A percentile compares a stretch with the other conserved stretches of the same genome.
phyloP scores from a whole-genome alignment of 2,329 filamentous ascomycete species.

The Aspergillus sp. region DNA sequence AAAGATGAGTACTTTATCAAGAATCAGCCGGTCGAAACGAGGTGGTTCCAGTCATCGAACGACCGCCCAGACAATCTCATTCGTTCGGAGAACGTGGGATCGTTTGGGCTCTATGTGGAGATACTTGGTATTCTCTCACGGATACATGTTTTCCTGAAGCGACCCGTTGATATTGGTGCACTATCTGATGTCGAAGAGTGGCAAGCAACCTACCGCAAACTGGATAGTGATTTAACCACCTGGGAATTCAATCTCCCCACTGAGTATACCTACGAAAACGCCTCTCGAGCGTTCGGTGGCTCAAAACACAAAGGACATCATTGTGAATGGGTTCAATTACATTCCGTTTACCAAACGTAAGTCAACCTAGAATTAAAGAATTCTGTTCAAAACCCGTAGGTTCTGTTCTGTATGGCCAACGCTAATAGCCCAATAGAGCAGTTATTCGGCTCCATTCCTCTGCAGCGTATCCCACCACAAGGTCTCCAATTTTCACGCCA shows the following conservation, averaged over 20 bases:
- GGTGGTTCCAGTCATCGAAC: conserved; percentile 67
- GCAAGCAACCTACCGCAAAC: conserved; percentile 82
- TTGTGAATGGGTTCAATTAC: conserved; percentile 86
- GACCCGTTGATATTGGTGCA: conserved; percentile 83
- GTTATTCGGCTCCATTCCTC: conserved; percentile 90
- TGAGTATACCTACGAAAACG: conserved; percentile 73
- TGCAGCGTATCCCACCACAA: conserved; percentile 85
- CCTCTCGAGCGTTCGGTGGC: conserved; percentile 71
- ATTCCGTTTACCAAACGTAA: conserved; percentile 83
- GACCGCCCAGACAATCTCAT: conserved; percentile 62
- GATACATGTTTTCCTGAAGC: conserved; percentile 85
- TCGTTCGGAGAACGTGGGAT: conserved; percentile 76
- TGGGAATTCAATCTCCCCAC: conserved; percentile 83
- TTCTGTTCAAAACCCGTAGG: background rate
- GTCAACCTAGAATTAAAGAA: conserved; percentile 22
- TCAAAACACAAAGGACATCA: conserved; percentile 68
- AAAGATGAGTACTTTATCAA: conserved; percentile 82
- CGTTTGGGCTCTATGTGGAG: conserved; percentile 88
- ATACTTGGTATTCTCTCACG: conserved; percentile 82
- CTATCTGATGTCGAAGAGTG: conserved; percentile 83
- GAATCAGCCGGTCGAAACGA: conserved; percentile 79
- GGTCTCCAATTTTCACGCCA: conserved; percentile 84
- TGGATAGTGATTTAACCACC: conserved; percentile 74
- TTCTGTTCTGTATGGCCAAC: background rate
- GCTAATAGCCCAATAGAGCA: conserved; percentile 50